phyloP scores from a whole-genome alignment of 108 stramenopile species.

The Pelagomonas calceolata region DNA sequence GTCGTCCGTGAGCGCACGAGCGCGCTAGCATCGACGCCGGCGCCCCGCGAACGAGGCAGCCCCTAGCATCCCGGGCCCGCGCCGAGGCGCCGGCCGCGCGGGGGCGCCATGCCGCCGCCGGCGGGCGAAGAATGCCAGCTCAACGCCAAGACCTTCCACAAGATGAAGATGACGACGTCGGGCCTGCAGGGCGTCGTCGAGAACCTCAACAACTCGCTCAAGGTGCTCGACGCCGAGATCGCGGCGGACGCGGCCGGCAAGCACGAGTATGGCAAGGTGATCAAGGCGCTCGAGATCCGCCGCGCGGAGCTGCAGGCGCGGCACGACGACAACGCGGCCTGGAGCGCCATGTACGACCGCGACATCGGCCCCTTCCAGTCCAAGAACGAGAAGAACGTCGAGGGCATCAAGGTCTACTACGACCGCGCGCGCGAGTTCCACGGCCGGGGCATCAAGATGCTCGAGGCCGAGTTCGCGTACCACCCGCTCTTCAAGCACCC shows the following conservation, averaged over 20 bases:
- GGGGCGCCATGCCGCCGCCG: too few relatives aligned
- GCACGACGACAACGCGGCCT: background rate
- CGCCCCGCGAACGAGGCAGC: too few relatives aligned
- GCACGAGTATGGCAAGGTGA: background rate
- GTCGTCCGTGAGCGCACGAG: too few relatives aligned
- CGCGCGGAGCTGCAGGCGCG: background rate
- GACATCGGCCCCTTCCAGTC: background rate
- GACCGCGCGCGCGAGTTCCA: background rate
- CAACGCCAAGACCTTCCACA: too few relatives aligned
- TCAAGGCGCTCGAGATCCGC: background rate
- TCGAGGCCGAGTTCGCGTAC: background rate
- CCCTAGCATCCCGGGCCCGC: too few relatives aligned
- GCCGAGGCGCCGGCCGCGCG: too few relatives aligned
- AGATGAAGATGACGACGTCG: background rate
- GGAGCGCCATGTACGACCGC: background rate
- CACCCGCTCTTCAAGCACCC: conserved; percentile 3
- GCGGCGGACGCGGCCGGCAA: background rate
- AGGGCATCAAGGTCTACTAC: background rate
- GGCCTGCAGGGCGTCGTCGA: background rate
- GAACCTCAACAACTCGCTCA: background rate
- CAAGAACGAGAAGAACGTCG: background rate
- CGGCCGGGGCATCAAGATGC: background rate
- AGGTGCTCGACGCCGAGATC: background rate
- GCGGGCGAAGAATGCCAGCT: too few relatives aligned
- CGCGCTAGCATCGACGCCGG: too few relatives aligned